Evolutionary conservation across 192 early-diverging fungal genomes (phyloP).

Genomic region (Coemansia erecta): DNA sequence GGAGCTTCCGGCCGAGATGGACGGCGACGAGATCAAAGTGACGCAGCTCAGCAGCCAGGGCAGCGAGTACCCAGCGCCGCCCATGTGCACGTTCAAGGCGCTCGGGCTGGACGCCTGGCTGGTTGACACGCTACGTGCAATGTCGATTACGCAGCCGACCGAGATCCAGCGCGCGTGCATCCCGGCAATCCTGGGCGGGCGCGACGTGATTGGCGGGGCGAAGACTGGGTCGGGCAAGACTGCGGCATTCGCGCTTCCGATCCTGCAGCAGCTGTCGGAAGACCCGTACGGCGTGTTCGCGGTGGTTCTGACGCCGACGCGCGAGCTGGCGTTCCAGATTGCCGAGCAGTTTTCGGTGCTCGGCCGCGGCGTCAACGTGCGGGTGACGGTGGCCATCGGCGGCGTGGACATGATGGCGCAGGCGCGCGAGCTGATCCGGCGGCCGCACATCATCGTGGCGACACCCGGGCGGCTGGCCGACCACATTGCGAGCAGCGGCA

Average conservation of each 20-base stretch:
- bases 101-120: conserved; percentile 85
- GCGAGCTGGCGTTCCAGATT: conserved; percentile 98
- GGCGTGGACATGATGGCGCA: conserved; percentile 94
- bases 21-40: conserved; percentile 44
- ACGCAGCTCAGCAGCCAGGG: conserved; percentile 7
- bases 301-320: conserved; percentile 91
- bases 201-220: conserved; percentile 89
- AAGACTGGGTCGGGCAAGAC: conserved; percentile 98
- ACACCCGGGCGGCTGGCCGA: conserved; percentile 95
- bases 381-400: conserved; percentile 86
- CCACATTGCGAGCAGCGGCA: conserved; percentile 77
- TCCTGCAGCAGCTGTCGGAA: conserved; percentile 90
- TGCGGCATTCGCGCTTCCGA: conserved; percentile 95
- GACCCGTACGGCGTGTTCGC: conserved; percentile 97
- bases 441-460: conserved; percentile 91
- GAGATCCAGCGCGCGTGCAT: conserved; percentile 95
- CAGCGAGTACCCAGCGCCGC: conserved; percentile 20
- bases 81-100: conserved; percentile 60
- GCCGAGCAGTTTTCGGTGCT: conserved; percentile 96
- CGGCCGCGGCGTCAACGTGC: conserved; percentile 81
- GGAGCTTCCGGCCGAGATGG: conserved; percentile 27
- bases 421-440: conserved; percentile 75
- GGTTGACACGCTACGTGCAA: conserved; percentile 65
- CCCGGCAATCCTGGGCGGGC: conserved; percentile 67
- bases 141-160: conserved; percentile 83